Evolutionary conservation across 2,329 filamentous ascomycete species (phyloP).

Genomic region (Phyllosticta citriasiana): DNA sequence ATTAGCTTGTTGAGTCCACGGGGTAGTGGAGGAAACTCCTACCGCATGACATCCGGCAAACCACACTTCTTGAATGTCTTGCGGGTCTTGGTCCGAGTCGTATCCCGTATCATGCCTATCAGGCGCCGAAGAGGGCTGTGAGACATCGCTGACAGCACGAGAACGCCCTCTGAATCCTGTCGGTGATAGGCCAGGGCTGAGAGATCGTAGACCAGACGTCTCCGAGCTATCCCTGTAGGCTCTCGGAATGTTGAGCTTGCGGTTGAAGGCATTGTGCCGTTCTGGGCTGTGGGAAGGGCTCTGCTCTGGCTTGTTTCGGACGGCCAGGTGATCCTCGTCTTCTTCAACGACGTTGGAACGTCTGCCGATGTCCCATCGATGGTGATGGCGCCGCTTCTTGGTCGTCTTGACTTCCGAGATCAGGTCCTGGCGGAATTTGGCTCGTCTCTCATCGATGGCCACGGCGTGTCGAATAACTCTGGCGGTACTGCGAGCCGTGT

Average conservation of each 20-base stretch:
- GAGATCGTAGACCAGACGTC: conserved; percentile 22
- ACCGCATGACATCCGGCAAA: conserved; percentile 66
- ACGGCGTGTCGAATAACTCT: conserved; percentile 58
- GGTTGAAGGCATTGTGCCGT: conserved; percentile 3
- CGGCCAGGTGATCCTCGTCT: conserved; percentile 17
- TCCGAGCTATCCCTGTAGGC: conserved; percentile 25
- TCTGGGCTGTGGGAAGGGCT: not conserved
- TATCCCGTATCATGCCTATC: conserved; percentile 13
- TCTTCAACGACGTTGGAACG: conserved; percentile 23
- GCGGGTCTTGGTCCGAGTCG: conserved; percentile 37
- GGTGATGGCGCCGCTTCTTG: conserved; percentile 17
- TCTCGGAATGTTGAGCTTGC: not conserved
- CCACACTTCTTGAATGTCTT: conserved; percentile 73
- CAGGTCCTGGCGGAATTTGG: conserved; percentile 62
- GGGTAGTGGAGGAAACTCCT: conserved; percentile 10
- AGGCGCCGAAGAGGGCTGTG: not conserved
- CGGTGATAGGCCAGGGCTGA: conserved; percentile 21
- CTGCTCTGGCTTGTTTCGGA: not conserved
- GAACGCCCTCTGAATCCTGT: conserved; percentile 10
- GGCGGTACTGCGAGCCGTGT: conserved; percentile 46
- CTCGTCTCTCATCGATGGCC: conserved; percentile 59
- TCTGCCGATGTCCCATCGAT: conserved; percentile 10
- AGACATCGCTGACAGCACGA: not conserved
- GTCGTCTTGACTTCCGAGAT: conserved; percentile 39
- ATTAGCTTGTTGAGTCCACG: not conserved